Evolutionary conservation across 768 basidiomycete genomes (phyloP), one percentile per base, ranked within the genome.

Genomic region (Lanmaoa pseudosensibilis): DNA sequence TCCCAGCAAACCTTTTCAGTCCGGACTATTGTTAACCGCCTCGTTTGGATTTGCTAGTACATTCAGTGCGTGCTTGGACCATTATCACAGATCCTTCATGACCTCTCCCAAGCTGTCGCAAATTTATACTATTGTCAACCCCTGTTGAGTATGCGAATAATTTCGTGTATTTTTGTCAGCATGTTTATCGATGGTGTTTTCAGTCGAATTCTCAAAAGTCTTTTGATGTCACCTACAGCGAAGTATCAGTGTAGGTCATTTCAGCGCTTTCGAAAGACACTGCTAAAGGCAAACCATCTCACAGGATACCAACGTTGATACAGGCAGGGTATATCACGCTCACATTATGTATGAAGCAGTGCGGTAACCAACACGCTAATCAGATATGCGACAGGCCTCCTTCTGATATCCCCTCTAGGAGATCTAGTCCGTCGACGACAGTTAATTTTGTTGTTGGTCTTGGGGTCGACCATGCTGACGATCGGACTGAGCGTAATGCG

Each of bases 111-210:
- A 87, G 86, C 74, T 41, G 84, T 84, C 15, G 80, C 84, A n/a
- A 93, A 93, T 65, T 67, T 93, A 46, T 93, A 92, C 66, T 94
- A 92, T 61, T 88, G 86, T 58, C 89, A 91, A 73, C 91, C 91
- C 0, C 67, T 94, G 62, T 73, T 92, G 15, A 88, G 90, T 84
- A 67, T 59, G 79, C 74, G 58, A 34, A 59, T 16, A 0, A 2
- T 19, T 9, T 27, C 11, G 10, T 13, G 12, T 4, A 12, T 15
- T 23, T 38, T 45, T 12, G 11, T 43, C 11, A 12, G 32, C 18
- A 18, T 50, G 27, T 44, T 60, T 34, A 41, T 39, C 34, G 23
- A 16, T 18, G n/a, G 11, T 45, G 12, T 43, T 54, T 46, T 12
- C 47, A 71, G 70, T 72, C 27, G 57, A 71, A 37, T 73, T 78